Evolutionary conservation across 352 stramenopile genomes (phyloP), one percentile per base, ranked within the genome.

Genomic region (Globisporangium barbulae): DNA sequence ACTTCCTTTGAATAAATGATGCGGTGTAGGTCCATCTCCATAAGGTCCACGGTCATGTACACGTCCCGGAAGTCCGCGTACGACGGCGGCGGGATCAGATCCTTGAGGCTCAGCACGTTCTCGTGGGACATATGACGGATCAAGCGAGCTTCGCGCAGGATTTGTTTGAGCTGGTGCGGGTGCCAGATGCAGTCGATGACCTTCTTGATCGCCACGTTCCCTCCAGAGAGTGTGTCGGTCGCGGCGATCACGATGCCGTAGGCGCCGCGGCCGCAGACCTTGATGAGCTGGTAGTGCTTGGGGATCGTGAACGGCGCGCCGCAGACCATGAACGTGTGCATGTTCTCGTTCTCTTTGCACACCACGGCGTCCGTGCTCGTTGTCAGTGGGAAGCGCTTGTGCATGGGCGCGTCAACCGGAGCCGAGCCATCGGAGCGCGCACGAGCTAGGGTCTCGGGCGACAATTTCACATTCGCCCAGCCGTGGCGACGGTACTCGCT

Each of bases 1-100:
- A 93, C 79, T 59, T 98, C 91, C 55, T 93, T 95, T 19, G 89
- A 97, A 68, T 97, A 96, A 69, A 97, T 97, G 70, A 97, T 96
- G 10, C 90, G 86, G 53, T 96, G 88, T 17, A 97, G 60, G 75
- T 97, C 91, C 79, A 96, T 97, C 64, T 97, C 91, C 88, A 97
- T 96, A 17, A 97, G 74, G 60, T 97, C 90, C 19, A 97, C 73
- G 1, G 90, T 94, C 85, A 96, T 95, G 73, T 96, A 96, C 53
- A 96, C 88, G 50, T 96, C 88, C 1, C 85, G 83, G 48, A 96
- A 96, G 61, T 96, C 87, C 12, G 75, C 75, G 53, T 94, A 94
- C 49, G 84, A 94, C 19, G 83, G 79, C 42, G 88, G 87, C 2
- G 87, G 86, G 45, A 94, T 93, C 61, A 95, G 62, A 65, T 95